A percentile compares a stretch with the other conserved stretches of the same genome.
These are phyloP conservation scores for Cryptosporidium sp. DNA, from an alignment of 169 alveolate genomes.

Conservation along the genomic window DNA sequence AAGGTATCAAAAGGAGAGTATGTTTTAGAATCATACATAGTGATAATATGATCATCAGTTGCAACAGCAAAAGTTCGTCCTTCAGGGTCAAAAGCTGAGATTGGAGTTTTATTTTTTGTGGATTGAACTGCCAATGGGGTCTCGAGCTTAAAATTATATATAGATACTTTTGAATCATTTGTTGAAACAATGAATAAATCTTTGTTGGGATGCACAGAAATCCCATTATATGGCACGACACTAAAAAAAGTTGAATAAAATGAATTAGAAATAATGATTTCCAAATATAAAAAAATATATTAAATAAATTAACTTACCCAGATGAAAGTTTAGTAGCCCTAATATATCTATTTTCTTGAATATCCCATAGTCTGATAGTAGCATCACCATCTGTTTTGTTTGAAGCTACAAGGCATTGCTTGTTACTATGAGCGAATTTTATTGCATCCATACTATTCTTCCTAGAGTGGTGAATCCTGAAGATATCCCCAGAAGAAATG, in stretches of 20 bases:
- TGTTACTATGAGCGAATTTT: constrained; percentile 66
- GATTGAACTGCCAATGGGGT: constrained; percentile 36
- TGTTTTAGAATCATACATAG: constrained; percentile 62
- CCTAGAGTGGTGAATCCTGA: constrained; percentile 56
- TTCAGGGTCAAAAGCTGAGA: constrained; percentile 60
- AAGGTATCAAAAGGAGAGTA: constrained; percentile 53
- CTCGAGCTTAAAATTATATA: constrained; percentile 56
- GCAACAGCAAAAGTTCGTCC: constrained; percentile 63
- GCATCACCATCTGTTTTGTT: constrained; percentile 62
- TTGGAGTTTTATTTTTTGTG: constrained; percentile 47
- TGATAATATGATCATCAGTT: constrained; percentile 58
- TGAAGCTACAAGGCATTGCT: constrained; percentile 65
- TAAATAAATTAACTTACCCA: constrained; percentile 26
- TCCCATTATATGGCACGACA: constrained; percentile 19
- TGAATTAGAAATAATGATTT: background rate
- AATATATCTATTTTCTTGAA: constrained; percentile 57
- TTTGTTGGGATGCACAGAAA: constrained; percentile 43
- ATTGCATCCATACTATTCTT: constrained; percentile 70
- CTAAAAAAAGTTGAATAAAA: background rate
- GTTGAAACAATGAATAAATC: constrained; percentile 38
- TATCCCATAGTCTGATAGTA: constrained; percentile 51
- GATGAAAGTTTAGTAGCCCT: constrained; percentile 59
- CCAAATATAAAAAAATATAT: background rate
- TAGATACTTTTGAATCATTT: constrained; percentile 37
- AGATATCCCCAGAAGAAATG: constrained; percentile 65